Evolutionary conservation across 108 stramenopile species (phyloP).

Genomic region (Conticribra weissflogii): DNA sequence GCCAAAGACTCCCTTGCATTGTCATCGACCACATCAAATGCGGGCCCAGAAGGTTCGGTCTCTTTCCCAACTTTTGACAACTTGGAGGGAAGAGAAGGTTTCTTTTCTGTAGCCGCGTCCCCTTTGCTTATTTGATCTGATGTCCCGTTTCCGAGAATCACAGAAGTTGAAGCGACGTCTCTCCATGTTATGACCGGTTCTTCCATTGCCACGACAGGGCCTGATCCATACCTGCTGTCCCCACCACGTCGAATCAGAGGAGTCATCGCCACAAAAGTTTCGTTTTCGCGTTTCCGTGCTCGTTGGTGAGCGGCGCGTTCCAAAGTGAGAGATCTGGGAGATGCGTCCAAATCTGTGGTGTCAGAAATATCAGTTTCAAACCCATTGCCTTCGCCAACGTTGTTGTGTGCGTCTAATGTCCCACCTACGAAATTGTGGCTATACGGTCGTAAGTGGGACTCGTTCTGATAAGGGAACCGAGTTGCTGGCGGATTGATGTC

Average conservation of each 20-base stretch:
- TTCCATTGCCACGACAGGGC: constrained; percentile 8
- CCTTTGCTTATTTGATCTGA: neutral
- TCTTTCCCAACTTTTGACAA: neutral
- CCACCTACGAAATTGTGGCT: neutral
- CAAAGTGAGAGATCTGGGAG: constrained; percentile 38
- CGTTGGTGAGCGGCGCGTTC: constrained; percentile 48
- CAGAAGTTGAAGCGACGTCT: constrained; percentile 60
- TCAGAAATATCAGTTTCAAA: constrained; percentile 52
- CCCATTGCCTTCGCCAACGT: neutral
- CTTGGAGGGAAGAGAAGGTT: constrained; percentile 16
- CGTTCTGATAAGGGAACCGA: constrained; percentile 60
- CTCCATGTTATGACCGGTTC: constrained; percentile 82
- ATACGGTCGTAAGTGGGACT: constrained; percentile 33
- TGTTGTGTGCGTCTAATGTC: neutral
- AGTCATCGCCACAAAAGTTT: constrained; percentile 76
- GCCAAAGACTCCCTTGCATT: constrained; percentile 39
- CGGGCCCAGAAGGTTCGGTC: constrained; percentile 14
- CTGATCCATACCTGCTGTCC: constrained; percentile 6
- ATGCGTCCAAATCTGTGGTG: constrained; percentile 73
- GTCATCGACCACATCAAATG: constrained; percentile 44
- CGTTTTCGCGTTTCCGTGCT: constrained; percentile 30
- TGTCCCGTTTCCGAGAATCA: constrained; percentile 48
- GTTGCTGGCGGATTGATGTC: constrained; percentile 72
- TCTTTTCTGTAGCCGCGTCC: constrained; percentile 33
- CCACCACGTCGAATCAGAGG: constrained; percentile 60